Evolutionary conservation across 495 filamentous ascomycete genomes (phyloP), one percentile per base, ranked within the genome.

Genomic region (Penicillium argentinense): DNA sequence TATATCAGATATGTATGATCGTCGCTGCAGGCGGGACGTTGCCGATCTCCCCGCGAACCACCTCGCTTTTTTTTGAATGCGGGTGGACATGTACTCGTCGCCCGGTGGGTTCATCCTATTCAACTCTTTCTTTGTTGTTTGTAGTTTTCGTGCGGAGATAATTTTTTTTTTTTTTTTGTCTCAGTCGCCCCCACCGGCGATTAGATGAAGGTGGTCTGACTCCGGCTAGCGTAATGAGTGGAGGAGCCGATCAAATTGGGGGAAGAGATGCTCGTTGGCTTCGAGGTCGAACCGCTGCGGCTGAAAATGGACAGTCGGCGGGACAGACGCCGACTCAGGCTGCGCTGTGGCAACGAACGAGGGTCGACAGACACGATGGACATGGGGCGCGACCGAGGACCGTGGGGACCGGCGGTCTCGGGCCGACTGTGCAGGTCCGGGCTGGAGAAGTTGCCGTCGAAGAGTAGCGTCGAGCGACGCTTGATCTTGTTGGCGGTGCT

Each of bases 201-300:
- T 42, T 51, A 56, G n/a, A 59, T 49, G 18, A 56, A 59, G 0
- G 41, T 52, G 16, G 32, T 19, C 37, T 57, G 49, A 19, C 37
- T 53, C n/a, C 53, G 41, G 9, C 22, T 42, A n/a, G 22, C 49
- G 19, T 54, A 51, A 13, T 67, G 65, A 24, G 46, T 68, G 28
- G 66, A 68, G 23, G 67, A 62, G 7, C 67, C 64, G 51, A 73
- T 71, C 53, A 71, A 30, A 48, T 71, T 67, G 19, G 69, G 69
- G 39, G 66, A 56, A 5, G 68, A 71, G 39, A 71, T 73, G 16
- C 66, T 68, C 1, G 51, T 54, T 1, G 21, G 12, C 33, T 55
- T 42, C n/a, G 58, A 36, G 5, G 43, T 32, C 9, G 49, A 25
- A 9, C 9, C 36, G 36, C 60, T 62, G 26, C 53, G 37, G 1